These are phyloP conservation scores for Bondarzewia mesenterica DNA, from an alignment of 1,284 basidiomycete species.

Conservation along the genomic window DNA sequence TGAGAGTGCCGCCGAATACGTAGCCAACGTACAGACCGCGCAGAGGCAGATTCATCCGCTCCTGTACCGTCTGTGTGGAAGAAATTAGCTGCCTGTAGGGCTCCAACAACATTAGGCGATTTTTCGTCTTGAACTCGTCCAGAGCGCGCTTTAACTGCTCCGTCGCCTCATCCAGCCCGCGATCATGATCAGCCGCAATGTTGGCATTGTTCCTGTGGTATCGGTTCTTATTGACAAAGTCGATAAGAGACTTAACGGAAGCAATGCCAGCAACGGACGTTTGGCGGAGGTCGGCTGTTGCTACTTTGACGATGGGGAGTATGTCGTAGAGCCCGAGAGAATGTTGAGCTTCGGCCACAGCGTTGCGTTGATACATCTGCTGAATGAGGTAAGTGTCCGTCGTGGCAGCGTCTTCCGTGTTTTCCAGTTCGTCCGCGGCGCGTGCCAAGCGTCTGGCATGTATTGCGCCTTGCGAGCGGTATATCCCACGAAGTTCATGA, in stretches of 20 bases:
- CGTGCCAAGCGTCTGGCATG: neutral
- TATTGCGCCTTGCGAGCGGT: conserved; percentile 7
- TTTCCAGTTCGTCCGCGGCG: neutral
- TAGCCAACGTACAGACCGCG: conserved; percentile 37
- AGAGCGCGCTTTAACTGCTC: conserved; percentile 29
- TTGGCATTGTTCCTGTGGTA: conserved; percentile 25
- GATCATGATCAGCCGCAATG: conserved; percentile 17
- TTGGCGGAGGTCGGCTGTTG: conserved; percentile 35
- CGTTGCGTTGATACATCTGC: conserved; percentile 26
- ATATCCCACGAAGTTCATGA: conserved; percentile 24
- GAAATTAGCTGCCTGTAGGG: conserved; percentile 35
- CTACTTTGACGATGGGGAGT: conserved; percentile 36
- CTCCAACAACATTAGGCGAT: conserved; percentile 36
- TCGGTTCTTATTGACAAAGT: conserved; percentile 38
- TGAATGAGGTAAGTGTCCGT: conserved; percentile 35
- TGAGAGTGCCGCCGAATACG: conserved; percentile 38
- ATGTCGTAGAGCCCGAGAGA: conserved; percentile 36
- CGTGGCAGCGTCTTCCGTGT: neutral
- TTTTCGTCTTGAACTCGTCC: conserved; percentile 28
- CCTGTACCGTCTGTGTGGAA: neutral
- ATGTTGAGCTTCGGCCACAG: conserved; percentile 26
- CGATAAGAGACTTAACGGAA: conserved; percentile 27
- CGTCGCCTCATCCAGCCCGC: conserved; percentile 29
- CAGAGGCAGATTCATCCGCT: conserved; percentile 19
- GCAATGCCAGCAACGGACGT: conserved; percentile 29